Evolutionary conservation across 192 early-diverging fungal species (phyloP), one percentile per base, ranked within the genome.

Genomic region (Umbelopsis vinacea): DNA sequence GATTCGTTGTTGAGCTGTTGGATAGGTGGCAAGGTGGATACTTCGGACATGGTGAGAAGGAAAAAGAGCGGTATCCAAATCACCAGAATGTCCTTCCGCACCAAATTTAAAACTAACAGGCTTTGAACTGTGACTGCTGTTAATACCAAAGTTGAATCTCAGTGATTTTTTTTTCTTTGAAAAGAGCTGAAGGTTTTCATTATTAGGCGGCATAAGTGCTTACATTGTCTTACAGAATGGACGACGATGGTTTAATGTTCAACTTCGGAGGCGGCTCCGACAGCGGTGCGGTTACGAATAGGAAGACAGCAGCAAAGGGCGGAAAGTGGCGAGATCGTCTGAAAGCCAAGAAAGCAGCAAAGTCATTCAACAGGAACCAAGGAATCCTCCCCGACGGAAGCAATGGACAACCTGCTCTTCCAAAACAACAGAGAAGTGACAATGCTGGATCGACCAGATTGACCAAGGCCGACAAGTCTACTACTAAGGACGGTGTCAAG

Each of bases 181-280:
- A 63, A 35, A 29, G 23, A 33, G 15, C 57, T 63, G 57, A 37
- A 12, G 40, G 40, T 43, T 11, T 43, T 63, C 19, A 19, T 3
- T 17, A n/a, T 11, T 54, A 24, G 14, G 53, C 33, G 2, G 3
- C 6, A 37, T n/a, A 33, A 22, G 33, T 19, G n/a, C 7, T 21
- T 50, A 21, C n/a, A 12, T 63, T 63, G 57, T 53, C 33, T 46
- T 67, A 67, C 43, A 53, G 78, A 71, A 89, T 88, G 86, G 85
- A 89, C 72, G 90, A 91, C 79, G 92, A 92, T 75, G 91, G 89
- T 8, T 70, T 92, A 24, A 73, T 92, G 66, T 71, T 94, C 38
- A 92, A 92, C 81, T 85, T 92, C 71, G 85, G 83, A 11, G 48
- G 74, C n/a, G 46, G 71, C 46, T 47, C 73, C 3, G 69, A 66